Base-by-base conservation (phyloP, 2,329 filamentous ascomycete genomes). In the Orbilia quercus region DNA sequence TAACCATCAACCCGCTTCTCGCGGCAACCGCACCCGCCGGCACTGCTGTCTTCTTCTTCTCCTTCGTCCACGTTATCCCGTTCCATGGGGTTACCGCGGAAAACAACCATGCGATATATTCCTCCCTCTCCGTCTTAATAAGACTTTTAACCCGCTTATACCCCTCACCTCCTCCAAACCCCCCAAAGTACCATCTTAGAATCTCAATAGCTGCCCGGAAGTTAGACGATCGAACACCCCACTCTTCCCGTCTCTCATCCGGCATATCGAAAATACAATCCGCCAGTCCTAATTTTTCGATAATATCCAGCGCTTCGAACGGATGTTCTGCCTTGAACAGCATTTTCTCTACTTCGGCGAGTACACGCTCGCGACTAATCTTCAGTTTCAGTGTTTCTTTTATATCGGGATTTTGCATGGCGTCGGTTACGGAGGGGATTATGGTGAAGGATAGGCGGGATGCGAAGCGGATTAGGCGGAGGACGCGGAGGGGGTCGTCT, bases 321-420 rank as follows among this genome's bases (percentile, higher is more conserved):
- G 57, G 25, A 47, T 20, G 75, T 78, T 66, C 79, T 86, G 91
- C 90, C 2, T 22, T 36, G 22, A 28, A 44, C 16, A 98, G 83
- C 88, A 96, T 96, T 84, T 98, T 98, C 79, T 94, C 91, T 2
- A 97, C 78, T 79, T 99, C 95, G 2, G 90, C 86, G 0, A 92
- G 91, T 1, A 99, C 89, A 66, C 95, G 85, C 80, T 99, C 95
- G 62, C 92, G 88, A 78, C 91, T 97, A 76, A 99, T 98, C 80
- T 99, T 99, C 28, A 89, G 81, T 54, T 86, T 87, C n/a, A 99
- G 82, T 2, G 91, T 90, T 9, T 88, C 83, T 47, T 77, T 69
- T 12, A 99, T 95, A n/a, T 86, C 84, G n/a, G 82, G 79, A 76
- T 96, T 85, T 11, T 85, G 85, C 94, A 99, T 99, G 22, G 87